Evolutionary conservation across 345 rosid genomes (phyloP), one percentile per base, ranked within the genome.

Genomic region (Erucastrum elatum): DNA sequence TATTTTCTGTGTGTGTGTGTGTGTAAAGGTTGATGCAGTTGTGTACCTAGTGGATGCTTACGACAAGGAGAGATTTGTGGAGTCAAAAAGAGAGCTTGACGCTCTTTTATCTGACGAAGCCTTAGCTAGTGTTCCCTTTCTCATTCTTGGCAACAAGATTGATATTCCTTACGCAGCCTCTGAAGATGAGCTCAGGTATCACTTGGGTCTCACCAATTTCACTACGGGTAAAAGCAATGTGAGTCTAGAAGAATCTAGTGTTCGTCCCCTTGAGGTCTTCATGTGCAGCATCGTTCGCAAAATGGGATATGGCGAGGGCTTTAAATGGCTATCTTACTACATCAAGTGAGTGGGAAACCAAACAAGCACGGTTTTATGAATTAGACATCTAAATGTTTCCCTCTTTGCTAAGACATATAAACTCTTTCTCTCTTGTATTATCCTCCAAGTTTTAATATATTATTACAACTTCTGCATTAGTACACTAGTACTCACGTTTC

Each of bases 241-340:
- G 8, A 84, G 66, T 68, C 84, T 91, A 3, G 83, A 69, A 11
- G 85, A 85, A 31, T 66, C 88, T 13, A 80, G 56, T 29, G 78
- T 91, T 39, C 89, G 96, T 41, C 94, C 94, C 3, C 83, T 91
- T 2, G 94, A 91, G 83, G 92, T 91, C 60, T 91, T 86, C 49
- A 91, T 88, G 96, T 91, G 96, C 82, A 91, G 92, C 87, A 87
- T 91, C 5, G 96, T 91, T 37, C 90, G 92, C 66, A 89, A 88
- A 82, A 91, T 91, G 96, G 96, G 96, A 4, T 91, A 91, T 31
- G 94, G 96, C 1, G 92, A 91, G 4, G 96, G 94, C 6, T 91
- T 91, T 81, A 85, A 82, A 76, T 89, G 96, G 94, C 61, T 91
- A 9, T 91, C 96, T 69, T 87, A 89, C 71, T 86, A 91, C 80